A percentile compares a stretch with the other conserved stretches of the same genome.
These are phyloP conservation scores for Pseudogymnoascus verrucosus DNA, from an alignment of 2,329 filamentous ascomycete species.

Conservation along the genomic window DNA sequence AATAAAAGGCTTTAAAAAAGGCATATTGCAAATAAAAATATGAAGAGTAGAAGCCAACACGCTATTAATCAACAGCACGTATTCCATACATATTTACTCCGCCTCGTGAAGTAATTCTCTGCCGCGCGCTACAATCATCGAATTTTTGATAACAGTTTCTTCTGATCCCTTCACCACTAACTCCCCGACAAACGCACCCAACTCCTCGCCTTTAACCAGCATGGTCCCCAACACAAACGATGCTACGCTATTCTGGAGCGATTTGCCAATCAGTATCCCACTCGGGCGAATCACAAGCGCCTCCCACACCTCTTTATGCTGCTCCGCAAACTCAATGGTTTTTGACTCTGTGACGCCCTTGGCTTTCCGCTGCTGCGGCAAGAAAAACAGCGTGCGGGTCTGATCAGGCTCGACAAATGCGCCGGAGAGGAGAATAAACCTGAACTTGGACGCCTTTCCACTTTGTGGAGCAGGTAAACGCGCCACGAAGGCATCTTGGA, in stretches of 20 bases:
- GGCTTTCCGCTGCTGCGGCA: constrained; percentile 22
- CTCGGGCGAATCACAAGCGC: constrained; percentile 20
- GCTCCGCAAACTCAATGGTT: constrained; percentile 19
- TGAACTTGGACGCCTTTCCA: constrained; percentile 18
- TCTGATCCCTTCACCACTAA: constrained; percentile 18
- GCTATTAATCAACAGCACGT: not conserved
- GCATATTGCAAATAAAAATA: not conserved
- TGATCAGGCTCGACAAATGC: constrained; percentile 29
- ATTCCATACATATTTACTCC: not conserved
- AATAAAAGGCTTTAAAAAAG: not conserved
- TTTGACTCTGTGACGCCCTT: constrained; percentile 22
- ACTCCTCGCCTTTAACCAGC: constrained; percentile 19
- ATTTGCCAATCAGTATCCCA: constrained; percentile 14
- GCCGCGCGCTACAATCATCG: constrained; percentile 21
- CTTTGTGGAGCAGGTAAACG: constrained; percentile 13
- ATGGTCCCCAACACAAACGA: constrained; percentile 17
- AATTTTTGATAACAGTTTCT: constrained; percentile 17
- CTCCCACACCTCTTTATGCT: constrained; percentile 16
- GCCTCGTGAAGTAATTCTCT: constrained; percentile 18
- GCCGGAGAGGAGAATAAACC: constrained; percentile 29
- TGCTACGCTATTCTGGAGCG: not conserved
- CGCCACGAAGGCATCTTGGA: constrained; percentile 18
- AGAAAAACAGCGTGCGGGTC: constrained; percentile 24
- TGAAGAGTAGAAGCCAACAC: not conserved
- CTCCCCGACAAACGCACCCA: constrained; percentile 22